Evolutionary conservation across 108 stramenopile genomes (phyloP).

Genomic region (Thalassiosira profunda): DNA sequence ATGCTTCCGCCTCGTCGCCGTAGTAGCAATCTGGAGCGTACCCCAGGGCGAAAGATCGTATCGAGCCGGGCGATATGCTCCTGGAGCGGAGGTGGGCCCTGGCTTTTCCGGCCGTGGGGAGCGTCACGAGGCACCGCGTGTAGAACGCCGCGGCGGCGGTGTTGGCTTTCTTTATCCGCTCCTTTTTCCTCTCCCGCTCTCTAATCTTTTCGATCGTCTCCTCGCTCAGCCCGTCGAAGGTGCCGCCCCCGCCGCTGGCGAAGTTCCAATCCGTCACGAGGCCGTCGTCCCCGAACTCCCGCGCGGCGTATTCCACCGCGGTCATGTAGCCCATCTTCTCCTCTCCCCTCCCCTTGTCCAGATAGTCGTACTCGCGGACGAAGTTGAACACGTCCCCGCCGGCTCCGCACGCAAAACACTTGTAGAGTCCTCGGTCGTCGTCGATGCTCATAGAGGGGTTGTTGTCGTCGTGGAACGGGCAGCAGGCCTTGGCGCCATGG

Average conservation of each 20-base stretch:
- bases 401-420: slow-evolving; percentile 96
- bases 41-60: slow-evolving; percentile 82
- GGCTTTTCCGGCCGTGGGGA: slow-evolving; percentile 69
- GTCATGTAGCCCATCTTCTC: slow-evolving; percentile 74
- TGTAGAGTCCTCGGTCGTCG: slow-evolving; percentile 79
- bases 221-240: slow-evolving; percentile 15
- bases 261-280: slow-evolving; percentile 17
- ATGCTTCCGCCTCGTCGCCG: slow-evolving; percentile 22
- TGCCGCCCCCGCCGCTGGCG: not conserved
- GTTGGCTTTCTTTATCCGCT: slow-evolving; percentile 69
- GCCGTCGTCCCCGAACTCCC: slow-evolving; percentile 49
- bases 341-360: slow-evolving; percentile 20
- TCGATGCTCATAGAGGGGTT: slow-evolving; percentile 89
- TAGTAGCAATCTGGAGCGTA: slow-evolving; percentile 92
- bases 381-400: slow-evolving; percentile 93
- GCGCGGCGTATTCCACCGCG: slow-evolving; percentile 67
- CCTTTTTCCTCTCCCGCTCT: slow-evolving; percentile 49
- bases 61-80: slow-evolving; percentile 67
- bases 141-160: slow-evolving; percentile 88
- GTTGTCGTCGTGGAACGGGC: slow-evolving; percentile 95
- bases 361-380: slow-evolving; percentile 70
- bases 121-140: slow-evolving; percentile 62
- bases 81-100: slow-evolving; percentile 72
- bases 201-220: slow-evolving; percentile 30
- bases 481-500: slow-evolving; percentile 68